These are phyloP conservation scores for Leucosporidium creatinivorum DNA, from an alignment of 768 basidiomycete species.

Conservation along the genomic window DNA sequence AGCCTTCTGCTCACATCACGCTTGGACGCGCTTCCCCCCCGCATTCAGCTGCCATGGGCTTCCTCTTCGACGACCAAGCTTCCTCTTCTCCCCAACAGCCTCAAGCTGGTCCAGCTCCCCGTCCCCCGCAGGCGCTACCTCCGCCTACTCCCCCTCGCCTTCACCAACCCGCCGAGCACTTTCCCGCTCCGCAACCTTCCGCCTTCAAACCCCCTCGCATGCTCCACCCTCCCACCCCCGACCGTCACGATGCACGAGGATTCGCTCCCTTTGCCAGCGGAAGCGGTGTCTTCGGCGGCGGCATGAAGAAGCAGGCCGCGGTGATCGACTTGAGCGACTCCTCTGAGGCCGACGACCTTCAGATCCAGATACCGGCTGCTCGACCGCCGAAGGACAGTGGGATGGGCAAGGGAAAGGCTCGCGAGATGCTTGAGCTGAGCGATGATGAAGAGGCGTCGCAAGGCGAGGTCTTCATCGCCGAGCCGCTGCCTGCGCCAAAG, in stretches of 20 bases:
- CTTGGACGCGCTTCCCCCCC: no score
- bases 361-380: neutral
- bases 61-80: neutral
- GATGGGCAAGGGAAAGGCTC: neutral
- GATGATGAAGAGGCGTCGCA: neutral
- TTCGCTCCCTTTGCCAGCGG: neutral
- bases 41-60: neutral
- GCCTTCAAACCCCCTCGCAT: neutral
- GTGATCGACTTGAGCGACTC: neutral
- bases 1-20: no score
- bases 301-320: no score
- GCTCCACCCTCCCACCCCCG: neutral
- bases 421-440: neutral
- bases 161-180: neutral
- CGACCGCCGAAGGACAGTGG: neutral
- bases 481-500: neutral
- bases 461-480: neutral
- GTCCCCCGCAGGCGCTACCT: neutral
- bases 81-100: neutral
- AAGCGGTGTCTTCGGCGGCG: neutral
- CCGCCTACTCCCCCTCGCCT: neutral
- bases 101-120: neutral
- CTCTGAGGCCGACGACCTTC: neutral
- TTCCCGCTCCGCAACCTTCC: neutral
- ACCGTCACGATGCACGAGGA: neutral